These are phyloP conservation scores for Pseudocercospora eumusae DNA, from an alignment of 2,329 filamentous ascomycete species.

Conservation along the genomic window DNA sequence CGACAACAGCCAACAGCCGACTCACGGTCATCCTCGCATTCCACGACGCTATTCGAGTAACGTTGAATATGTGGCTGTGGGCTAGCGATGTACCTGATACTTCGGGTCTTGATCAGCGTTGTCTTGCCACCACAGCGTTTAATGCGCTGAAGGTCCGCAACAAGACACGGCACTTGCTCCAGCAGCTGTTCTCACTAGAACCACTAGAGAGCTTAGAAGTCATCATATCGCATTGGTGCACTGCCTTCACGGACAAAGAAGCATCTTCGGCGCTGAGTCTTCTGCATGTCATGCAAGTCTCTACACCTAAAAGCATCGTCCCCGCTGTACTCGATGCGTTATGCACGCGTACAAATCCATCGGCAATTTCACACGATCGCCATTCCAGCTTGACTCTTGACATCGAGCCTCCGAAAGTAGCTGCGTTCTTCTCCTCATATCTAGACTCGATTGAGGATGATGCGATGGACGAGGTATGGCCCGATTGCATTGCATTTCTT, in stretches of 20 bases:
- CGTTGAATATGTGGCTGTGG: conserved; percentile 95
- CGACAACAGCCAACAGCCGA: conserved; percentile 85
- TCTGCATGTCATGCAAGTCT: conserved; percentile 86
- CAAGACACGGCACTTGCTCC: conserved; percentile 79
- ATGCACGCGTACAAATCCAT: conserved; percentile 88
- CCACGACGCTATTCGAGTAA: conserved; percentile 90
- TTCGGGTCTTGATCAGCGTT: conserved; percentile 62
- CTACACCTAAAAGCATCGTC: conserved; percentile 85
- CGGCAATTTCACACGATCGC: conserved; percentile 72
- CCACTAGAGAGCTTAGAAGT: conserved; percentile 92
- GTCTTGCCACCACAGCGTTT: conserved; percentile 77
- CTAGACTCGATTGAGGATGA: conserved; percentile 89
- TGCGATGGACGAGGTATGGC: conserved; percentile 97
- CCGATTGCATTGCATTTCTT: conserved; percentile 87
- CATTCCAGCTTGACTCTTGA: conserved; percentile 88
- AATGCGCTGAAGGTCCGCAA: conserved; percentile 91
- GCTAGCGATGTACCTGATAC: conserved; percentile 64
- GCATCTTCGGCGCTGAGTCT: conserved; percentile 73
- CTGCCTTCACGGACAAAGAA: conserved; percentile 43
- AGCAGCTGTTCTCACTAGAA: conserved; percentile 90
- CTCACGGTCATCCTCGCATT: conserved; percentile 94
- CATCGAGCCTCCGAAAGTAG: conserved; percentile 78
- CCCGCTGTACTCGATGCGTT: conserved; percentile 95
- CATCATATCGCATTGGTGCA: conserved; percentile 79
- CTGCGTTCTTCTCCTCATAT: conserved; percentile 88